Conservation (phyloP, 1,139 yeast species). For the Pichia norvegensis region DNA sequence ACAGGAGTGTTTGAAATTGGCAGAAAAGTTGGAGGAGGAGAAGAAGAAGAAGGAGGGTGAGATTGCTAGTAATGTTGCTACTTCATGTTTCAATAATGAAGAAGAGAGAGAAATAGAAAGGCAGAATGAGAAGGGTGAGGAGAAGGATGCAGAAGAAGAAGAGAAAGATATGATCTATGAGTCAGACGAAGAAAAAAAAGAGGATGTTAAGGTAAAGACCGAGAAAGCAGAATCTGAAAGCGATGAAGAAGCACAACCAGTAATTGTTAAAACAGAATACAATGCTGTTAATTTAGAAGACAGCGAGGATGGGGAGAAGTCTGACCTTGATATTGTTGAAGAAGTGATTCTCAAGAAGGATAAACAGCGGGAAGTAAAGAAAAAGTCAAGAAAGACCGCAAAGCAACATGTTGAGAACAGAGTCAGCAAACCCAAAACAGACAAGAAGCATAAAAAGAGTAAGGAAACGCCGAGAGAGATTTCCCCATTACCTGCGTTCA, state of each 20-base stretch:
- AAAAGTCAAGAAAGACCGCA: neutral
- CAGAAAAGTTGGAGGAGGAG: slow-evolving; percentile 12
- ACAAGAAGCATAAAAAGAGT: neutral
- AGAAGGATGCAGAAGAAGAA: neutral
- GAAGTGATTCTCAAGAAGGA: neutral
- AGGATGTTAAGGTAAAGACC: neutral
- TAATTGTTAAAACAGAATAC: neutral
- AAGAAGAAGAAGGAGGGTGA: neutral
- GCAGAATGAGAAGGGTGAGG: neutral
- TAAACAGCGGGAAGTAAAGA: neutral
- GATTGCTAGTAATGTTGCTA: neutral
- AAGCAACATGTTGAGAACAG: neutral
- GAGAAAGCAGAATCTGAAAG: neutral
- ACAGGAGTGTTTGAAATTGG: slow-evolving; percentile 19
- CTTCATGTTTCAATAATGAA: neutral
- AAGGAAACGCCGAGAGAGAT: neutral
- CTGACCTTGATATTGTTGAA: neutral
- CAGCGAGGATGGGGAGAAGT: neutral
- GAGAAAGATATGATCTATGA: neutral
- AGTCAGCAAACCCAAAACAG: neutral
- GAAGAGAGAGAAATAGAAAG: neutral
- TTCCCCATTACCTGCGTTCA: neutral
- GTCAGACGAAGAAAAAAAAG: neutral
- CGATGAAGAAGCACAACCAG: neutral
- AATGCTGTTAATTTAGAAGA: neutral